Base-by-base conservation (phyloP, 805 yeast species). In the Ogataea ramenticola region DNA sequence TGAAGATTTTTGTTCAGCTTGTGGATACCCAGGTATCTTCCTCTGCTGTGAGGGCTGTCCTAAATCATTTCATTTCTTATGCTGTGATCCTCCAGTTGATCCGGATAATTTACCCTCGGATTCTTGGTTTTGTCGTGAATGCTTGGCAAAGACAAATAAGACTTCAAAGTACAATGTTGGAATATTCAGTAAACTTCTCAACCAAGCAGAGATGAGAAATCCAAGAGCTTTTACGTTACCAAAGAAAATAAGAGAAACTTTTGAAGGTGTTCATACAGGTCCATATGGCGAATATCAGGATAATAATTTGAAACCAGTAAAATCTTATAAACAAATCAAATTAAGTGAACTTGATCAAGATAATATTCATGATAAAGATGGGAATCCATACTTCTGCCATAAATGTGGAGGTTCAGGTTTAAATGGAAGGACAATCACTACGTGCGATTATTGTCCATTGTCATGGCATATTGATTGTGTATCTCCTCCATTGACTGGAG, bases 41-140 rank as follows among this genome's bases (percentile, higher is more conserved):
- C 69, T 91, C 21, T 93, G 98, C 64, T 91, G 99, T 65, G 99
- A 91, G 54, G 72, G 86, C 2, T 91, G 99, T 62, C 96, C 97
- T 0, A 74, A 74, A 54, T 86, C 96, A 2, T 93, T 91, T 64
- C 99, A 91, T 59, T 88, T 93, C 57, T 71, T 86, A 5, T 91
- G 99, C 61, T 76, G 91, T 47, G 84, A 86, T 54, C 98, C 98
- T 3, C 98, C 99, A 0, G 65, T 82, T 30, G 87, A 83, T 52
- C 88, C 83, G 36, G 71, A 75, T 41, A 58, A 73, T 33, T 64
- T 87, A 8, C 98, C 98, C 0, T 95, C 83, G 40, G 96, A 85
- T 32, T 83, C 79, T 48, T 91, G 99, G 99, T 79, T 73, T 51
- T 91, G 99, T 65, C 73, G 74, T 15, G 87, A 84, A 54, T 91